Conservation (phyloP, 495 filamentous ascomycete species). For the Talaromyces liani region DNA sequence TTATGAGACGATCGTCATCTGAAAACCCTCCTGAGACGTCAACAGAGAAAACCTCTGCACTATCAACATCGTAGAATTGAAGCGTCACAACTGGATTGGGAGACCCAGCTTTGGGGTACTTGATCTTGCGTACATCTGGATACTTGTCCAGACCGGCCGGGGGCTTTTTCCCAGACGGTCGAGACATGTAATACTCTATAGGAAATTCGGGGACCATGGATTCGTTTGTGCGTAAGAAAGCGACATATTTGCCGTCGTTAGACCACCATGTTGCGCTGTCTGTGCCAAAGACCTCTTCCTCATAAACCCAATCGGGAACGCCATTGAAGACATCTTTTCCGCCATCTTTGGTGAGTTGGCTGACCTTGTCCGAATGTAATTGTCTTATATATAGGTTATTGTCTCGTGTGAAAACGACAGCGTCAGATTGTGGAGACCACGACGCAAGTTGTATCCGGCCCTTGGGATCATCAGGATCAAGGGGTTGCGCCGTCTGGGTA, state of each 20-base stretch:
- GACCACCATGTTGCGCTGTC: constrained; percentile 94
- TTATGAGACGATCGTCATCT: constrained; percentile 82
- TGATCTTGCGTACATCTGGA: constrained; percentile 84
- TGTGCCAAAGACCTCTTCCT: constrained; percentile 83
- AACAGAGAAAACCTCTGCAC: constrained; percentile 70
- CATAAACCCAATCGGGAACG: constrained; percentile 98
- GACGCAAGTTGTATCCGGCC: constrained; percentile 72
- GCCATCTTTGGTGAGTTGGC: constrained; percentile 78
- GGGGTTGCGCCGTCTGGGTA: constrained; percentile 66
- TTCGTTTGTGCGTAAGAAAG: constrained; percentile 90
- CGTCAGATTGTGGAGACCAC: constrained; percentile 85
- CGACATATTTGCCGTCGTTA: constrained; percentile 75
- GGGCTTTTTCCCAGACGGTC: constrained; percentile 72
- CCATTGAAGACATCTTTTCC: constrained; percentile 86
- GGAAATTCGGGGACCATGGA: constrained; percentile 87
- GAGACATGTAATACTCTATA: constrained; percentile 83
- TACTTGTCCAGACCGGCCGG: constrained; percentile 74
- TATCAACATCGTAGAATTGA: constrained; percentile 82
- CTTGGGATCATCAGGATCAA: constrained; percentile 63
- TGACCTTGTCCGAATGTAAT: constrained; percentile 50
- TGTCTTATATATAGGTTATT: constrained; percentile 86
- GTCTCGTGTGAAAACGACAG: constrained; percentile 73
- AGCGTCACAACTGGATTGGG: constrained; percentile 86
- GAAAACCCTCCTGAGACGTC: constrained; percentile 68
- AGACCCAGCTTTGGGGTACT: constrained; percentile 93